Percentiles rank a stretch among this genome's conserved stretches.
Evolutionary conservation across 2,329 filamentous ascomycete genomes (phyloP).

Genomic region (Penicillium hesseltinei): DNA sequence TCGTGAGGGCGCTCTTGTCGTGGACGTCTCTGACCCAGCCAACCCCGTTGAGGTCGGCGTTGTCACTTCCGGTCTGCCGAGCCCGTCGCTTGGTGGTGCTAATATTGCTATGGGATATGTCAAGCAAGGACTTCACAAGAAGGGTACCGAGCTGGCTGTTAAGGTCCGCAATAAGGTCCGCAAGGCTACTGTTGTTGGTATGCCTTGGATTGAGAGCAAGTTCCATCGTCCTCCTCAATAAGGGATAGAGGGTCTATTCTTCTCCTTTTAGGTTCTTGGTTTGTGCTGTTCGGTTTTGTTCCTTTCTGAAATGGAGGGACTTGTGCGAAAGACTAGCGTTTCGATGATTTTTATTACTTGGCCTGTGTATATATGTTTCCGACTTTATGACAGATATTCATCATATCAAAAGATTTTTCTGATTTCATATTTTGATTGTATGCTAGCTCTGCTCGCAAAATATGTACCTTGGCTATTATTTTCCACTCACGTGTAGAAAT

Average conservation of each 20-base stretch:
- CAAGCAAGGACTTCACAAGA: slow-evolving; percentile 76
- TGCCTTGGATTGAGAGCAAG: slow-evolving; percentile 82
- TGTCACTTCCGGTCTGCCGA: slow-evolving; percentile 87
- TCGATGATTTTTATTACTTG: neutral
- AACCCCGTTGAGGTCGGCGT: slow-evolving; percentile 63
- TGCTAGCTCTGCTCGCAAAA: neutral
- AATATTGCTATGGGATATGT: slow-evolving; percentile 98
- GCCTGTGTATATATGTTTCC: slow-evolving; percentile 6
- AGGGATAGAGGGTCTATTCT: neutral
- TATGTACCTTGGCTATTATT: too few relatives aligned
- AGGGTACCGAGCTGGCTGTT: slow-evolving; percentile 76
- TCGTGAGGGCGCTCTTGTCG: slow-evolving; percentile 80
- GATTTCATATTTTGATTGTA: neutral
- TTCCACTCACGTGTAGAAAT: too few relatives aligned
- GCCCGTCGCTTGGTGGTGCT: slow-evolving; percentile 72
- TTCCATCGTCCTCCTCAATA: slow-evolving; percentile 57
- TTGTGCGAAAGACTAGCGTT: slow-evolving; percentile 8
- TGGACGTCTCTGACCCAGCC: slow-evolving; percentile 53
- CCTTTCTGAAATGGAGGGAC: neutral
- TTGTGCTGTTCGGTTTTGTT: neutral
- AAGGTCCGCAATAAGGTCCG: slow-evolving; percentile 73
- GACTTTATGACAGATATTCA: slow-evolving; percentile 2
- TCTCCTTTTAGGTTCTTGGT: neutral
- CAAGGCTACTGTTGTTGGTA: slow-evolving; percentile 74
- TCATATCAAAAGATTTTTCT: neutral